phyloP scores from a whole-genome alignment of 148 eudicot species.

The Spergularia bocconei region DNA sequence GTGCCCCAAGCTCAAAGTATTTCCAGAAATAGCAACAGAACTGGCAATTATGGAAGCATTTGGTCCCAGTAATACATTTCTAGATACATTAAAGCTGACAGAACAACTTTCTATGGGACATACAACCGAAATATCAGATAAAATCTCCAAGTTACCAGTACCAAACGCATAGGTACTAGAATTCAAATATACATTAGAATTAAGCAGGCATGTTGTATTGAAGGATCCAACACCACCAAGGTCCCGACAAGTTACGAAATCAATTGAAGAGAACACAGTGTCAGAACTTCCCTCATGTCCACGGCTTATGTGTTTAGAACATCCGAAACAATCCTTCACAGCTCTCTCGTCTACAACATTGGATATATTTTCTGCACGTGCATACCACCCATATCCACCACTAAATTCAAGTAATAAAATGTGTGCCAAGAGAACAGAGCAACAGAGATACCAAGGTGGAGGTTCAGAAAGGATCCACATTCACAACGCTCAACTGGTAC shows the following conservation, averaged over 20 bases:
- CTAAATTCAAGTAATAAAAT: slow-evolving; percentile 27
- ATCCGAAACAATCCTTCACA: slow-evolving; percentile 15
- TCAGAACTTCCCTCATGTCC: slow-evolving; percentile 19
- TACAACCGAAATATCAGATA: slow-evolving; percentile 52
- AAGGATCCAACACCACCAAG: slow-evolving; percentile 81
- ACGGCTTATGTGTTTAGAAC: slow-evolving; percentile 10
- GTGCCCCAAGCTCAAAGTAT: slow-evolving; percentile 51
- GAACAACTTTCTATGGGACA: slow-evolving; percentile 62
- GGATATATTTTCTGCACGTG: slow-evolving; percentile 12
- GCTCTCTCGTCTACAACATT: slow-evolving; percentile 21
- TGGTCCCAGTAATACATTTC: slow-evolving; percentile 58
- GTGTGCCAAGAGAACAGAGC: slow-evolving; percentile 43
- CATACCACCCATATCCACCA: slow-evolving; percentile 29
- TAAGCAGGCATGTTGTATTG: slow-evolving; percentile 69
- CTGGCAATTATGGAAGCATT: slow-evolving; percentile 58
- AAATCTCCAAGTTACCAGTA: slow-evolving; percentile 70
- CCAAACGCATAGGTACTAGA: slow-evolving; percentile 60
- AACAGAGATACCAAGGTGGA: slow-evolving; percentile 35
- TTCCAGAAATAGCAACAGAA: slow-evolving; percentile 53
- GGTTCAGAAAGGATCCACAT: slow-evolving; percentile 50
- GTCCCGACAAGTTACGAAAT: slow-evolving; percentile 59
- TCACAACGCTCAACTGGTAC: slow-evolving; percentile 11
- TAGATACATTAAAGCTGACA: slow-evolving; percentile 59
- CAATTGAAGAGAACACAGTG: slow-evolving; percentile 18
- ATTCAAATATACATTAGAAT: slow-evolving; percentile 38